A percentile compares a stretch with the other conserved stretches of the same genome.
Evolutionary conservation across 2,329 filamentous ascomycete species (phyloP).

Genomic region (Coniella lustricola): DNA sequence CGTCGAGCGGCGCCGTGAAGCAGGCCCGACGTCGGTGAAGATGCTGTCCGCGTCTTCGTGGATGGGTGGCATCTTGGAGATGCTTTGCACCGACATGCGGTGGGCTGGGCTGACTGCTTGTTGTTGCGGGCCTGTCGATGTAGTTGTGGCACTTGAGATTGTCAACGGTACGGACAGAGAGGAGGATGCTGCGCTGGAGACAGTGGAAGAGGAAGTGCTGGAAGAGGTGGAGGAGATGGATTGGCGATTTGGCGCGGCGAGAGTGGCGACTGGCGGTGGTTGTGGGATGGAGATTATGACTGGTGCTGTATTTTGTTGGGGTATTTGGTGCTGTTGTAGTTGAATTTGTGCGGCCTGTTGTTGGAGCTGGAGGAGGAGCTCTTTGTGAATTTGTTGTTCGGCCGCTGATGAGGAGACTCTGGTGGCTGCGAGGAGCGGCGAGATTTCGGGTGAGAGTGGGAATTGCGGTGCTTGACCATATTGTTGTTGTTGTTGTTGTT

Average conservation of each 20-base stretch:
- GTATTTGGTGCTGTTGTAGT: background rate
- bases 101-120: too few relatives aligned
- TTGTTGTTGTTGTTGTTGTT: background rate
- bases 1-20: background rate
- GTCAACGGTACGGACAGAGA: too few relatives aligned
- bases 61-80: conserved; percentile 11
- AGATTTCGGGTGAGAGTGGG: background rate
- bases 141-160: background rate
- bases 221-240: too few relatives aligned
- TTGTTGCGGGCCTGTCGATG: too few relatives aligned
- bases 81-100: background rate
- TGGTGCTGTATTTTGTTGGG: background rate
- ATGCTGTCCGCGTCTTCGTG: conserved; percentile 8
- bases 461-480: background rate
- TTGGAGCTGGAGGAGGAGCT: too few relatives aligned
- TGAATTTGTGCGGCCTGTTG: too few relatives aligned
- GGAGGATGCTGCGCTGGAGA: background rate
- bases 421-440: background rate
- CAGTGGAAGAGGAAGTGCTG: background rate
- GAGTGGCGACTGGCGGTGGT: background rate
- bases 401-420: too few relatives aligned
- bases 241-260: background rate
- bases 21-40: conserved; percentile 1
- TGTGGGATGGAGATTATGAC: background rate
- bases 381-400: too few relatives aligned